Percentiles rank a stretch among this genome's conserved stretches.
These are phyloP conservation scores for Murraya koenigii DNA, from an alignment of 345 rosid species.

Conservation along the genomic window DNA sequence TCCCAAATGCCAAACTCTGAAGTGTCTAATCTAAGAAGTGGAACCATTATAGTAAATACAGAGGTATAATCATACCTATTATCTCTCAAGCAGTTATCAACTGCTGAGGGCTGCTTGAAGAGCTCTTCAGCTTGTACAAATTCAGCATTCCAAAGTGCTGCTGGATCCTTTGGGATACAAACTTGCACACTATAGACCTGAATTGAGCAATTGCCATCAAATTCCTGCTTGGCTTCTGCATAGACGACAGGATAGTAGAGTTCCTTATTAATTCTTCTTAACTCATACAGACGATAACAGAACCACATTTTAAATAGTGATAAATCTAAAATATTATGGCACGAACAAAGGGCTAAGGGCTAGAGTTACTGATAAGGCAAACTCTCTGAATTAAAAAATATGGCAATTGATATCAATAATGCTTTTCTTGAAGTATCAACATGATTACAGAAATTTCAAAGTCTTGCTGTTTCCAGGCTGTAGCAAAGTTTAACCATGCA, in stretches of 20 bases:
- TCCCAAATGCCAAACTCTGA: not conserved
- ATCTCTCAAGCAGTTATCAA: slow-evolving; percentile 82
- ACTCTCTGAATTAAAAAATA: not conserved
- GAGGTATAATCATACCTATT: slow-evolving; percentile 52
- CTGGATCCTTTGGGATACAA: slow-evolving; percentile 77
- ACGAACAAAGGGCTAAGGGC: not conserved
- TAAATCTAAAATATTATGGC: not conserved
- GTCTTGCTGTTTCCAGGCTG: not conserved
- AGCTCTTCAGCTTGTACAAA: slow-evolving; percentile 90
- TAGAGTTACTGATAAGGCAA: not conserved
- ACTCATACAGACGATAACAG: not conserved
- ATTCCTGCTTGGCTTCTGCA: slow-evolving; percentile 81
- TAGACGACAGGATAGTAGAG: slow-evolving; percentile 11
- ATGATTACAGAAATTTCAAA: not conserved
- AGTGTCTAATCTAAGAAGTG: not conserved
- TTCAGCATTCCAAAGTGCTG: slow-evolving; percentile 82
- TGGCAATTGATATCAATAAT: not conserved
- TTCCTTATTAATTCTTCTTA: not conserved
- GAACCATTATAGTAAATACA: not conserved
- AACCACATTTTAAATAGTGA: not conserved
- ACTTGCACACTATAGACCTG: slow-evolving; percentile 88
- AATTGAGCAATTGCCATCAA: slow-evolving; percentile 56
- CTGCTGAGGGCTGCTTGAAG: slow-evolving; percentile 49
- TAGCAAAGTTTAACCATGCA: not conserved
- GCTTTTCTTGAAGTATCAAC: not conserved